Evolutionary conservation across 257 asterid species (phyloP).

Genomic region (Solanum pimpinellifolium): DNA sequence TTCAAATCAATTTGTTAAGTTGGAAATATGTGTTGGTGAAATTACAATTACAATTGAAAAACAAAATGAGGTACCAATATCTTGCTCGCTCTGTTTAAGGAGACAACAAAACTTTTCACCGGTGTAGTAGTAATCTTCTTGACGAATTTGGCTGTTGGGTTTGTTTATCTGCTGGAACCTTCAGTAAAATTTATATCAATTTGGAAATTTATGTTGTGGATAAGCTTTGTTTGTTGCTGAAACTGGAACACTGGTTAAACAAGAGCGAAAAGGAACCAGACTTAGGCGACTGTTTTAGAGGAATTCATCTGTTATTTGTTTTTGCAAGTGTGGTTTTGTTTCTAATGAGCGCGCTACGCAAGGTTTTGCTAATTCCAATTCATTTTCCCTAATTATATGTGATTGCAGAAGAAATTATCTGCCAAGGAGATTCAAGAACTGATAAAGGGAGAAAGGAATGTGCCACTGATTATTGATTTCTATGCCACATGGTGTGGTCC

Average conservation of each 20-base stretch:
- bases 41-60: background rate
- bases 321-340: background rate
- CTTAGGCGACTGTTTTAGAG: background rate
- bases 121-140: background rate
- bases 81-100: accelerated
- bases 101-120: background rate
- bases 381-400: background rate
- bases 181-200: background rate
- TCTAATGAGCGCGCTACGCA: background rate
- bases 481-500: slow-evolving; percentile 99
- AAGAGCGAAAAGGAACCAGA: background rate
- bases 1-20: background rate
- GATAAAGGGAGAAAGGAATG: slow-evolving; percentile 77
- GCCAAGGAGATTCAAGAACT: slow-evolving; percentile 65
- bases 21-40: background rate
- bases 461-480: slow-evolving; percentile 77
- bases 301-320: background rate
- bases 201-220: background rate
- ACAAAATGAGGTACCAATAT: background rate
- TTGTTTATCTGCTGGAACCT: background rate
- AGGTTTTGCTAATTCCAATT: background rate
- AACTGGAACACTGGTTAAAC: background rate
- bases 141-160: background rate
- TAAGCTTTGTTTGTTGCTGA: background rate
- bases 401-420: slow-evolving; percentile 67